phyloP scores from a whole-genome alignment of 169 alveolate species.

The Babesia sp. region DNA sequence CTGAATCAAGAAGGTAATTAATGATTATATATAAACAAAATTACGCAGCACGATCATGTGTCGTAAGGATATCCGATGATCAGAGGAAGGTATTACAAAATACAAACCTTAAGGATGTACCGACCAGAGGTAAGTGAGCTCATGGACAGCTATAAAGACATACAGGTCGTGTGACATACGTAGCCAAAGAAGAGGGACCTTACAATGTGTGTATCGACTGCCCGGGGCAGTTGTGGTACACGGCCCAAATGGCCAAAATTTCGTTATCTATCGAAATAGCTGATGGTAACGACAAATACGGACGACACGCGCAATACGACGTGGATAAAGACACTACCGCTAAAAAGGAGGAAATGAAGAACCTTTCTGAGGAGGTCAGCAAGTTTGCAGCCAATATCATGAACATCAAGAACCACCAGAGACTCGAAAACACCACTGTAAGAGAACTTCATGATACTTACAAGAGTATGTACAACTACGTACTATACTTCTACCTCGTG shows the following conservation, averaged over 20 bases:
- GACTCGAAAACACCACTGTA: conserved; percentile 33
- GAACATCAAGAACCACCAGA: conserved; percentile 68
- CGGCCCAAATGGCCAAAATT: conserved; percentile 63
- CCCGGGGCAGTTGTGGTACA: conserved; percentile 72
- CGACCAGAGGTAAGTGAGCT: not conserved
- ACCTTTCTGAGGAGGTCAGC: conserved; percentile 21
- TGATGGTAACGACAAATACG: conserved; percentile 62
- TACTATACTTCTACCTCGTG: conserved; percentile 69
- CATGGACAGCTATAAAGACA: too few species aligned
- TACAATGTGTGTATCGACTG: conserved; percentile 72
- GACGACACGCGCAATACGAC: conserved; percentile 64
- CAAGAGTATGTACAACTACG: conserved; percentile 67
- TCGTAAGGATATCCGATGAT: conserved; percentile 28
- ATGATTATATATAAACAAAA: not conserved
- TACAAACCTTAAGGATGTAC: conserved; percentile 31
- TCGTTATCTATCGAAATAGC: conserved; percentile 72
- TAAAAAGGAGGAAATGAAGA: conserved; percentile 48
- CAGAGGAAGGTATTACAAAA: conserved; percentile 24
- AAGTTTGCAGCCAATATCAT: conserved; percentile 53
- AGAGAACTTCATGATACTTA: conserved; percentile 46
- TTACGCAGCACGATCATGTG: conserved; percentile 37
- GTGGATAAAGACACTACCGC: conserved; percentile 48
- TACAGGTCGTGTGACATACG: conserved; percentile 68
- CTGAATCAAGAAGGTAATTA: conserved; percentile 47
- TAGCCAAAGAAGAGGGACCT: conserved; percentile 53